Evolutionary conservation across 1,139 yeast genomes (phyloP).

Genomic region (Waltiozyma sp.): DNA sequence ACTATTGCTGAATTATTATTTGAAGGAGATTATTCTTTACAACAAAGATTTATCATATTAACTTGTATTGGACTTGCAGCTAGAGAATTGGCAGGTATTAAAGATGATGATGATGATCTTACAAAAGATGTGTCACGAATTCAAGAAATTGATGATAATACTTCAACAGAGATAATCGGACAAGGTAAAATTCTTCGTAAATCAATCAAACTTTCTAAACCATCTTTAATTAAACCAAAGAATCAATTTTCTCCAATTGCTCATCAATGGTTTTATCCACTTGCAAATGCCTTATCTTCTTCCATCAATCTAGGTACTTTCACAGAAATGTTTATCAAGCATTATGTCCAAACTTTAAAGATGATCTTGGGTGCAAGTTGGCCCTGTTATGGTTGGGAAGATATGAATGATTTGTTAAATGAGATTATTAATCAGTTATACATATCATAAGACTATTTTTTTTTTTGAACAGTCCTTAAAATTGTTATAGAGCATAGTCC

Average conservation of each 20-base stretch:
- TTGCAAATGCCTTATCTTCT: slow-evolving; percentile 27
- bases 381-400: slow-evolving; percentile 25
- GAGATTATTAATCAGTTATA: slow-evolving; percentile 5
- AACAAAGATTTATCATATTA: slow-evolving; percentile 46
- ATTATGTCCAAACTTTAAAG: slow-evolving; percentile 24
- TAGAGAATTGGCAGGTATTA: slow-evolving; percentile 49
- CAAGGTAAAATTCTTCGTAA: slow-evolving; percentile 19
- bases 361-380: slow-evolving; percentile 23
- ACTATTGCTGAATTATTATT: slow-evolving; percentile 32
- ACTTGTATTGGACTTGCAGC: slow-evolving; percentile 49
- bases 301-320: slow-evolving; percentile 26
- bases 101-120: slow-evolving; percentile 26
- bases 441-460: too few relatives aligned
- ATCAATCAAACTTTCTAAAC: slow-evolving; percentile 21
- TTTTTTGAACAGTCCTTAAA: too few relatives aligned
- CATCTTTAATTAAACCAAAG: slow-evolving; percentile 3
- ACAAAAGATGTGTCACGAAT: too few relatives aligned
- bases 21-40: slow-evolving; percentile 58
- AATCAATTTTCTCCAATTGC: slow-evolving; percentile 24
- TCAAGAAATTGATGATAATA: slow-evolving; percentile 8
- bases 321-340: slow-evolving; percentile 25
- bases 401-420: slow-evolving; percentile 18
- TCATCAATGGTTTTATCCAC: slow-evolving; percentile 24
- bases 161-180: slow-evolving; percentile 1
- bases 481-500: too few relatives aligned